Evolutionary conservation across 2,329 filamentous ascomycete species (phyloP).

Genomic region (Aspergillus pseudonomiae): DNA sequence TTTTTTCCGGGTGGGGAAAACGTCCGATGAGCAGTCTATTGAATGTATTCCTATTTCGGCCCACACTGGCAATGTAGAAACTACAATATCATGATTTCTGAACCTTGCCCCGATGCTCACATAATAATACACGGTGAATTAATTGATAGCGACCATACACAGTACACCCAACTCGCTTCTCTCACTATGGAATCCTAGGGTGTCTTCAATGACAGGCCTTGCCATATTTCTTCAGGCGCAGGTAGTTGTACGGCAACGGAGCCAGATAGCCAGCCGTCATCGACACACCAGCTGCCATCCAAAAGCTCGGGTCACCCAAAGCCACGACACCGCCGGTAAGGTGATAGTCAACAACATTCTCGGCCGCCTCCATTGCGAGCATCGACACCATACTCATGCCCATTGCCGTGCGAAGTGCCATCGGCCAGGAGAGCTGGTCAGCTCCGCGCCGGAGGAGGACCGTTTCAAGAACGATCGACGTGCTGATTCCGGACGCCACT

Average conservation of each 20-base stretch:
- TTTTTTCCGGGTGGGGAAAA: no score
- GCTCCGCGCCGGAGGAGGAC: slow-evolving; percentile 53
- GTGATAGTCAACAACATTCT: slow-evolving; percentile 60
- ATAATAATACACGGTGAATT: neutral
- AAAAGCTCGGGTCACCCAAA: slow-evolving; percentile 54
- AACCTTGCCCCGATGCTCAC: accelerated
- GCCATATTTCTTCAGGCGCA: slow-evolving; percentile 53
- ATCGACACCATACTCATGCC: slow-evolving; percentile 64
- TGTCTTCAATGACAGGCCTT: slow-evolving; percentile 35
- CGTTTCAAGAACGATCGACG: slow-evolving; percentile 58
- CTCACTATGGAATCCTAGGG: accelerated
- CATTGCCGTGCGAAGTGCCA: slow-evolving; percentile 55
- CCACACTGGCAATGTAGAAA: no score
- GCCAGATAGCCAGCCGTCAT: slow-evolving; percentile 41
- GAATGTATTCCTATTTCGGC: no score
- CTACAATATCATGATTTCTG: no score
- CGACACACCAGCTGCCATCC: slow-evolving; percentile 50
- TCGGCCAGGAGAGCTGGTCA: slow-evolving; percentile 52
- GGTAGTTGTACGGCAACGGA: slow-evolving; percentile 59
- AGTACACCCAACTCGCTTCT: neutral
- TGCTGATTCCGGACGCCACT: slow-evolving; percentile 59
- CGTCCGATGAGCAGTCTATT: no score
- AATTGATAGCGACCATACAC: neutral
- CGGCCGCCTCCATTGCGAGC: slow-evolving; percentile 60
- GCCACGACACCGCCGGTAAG: slow-evolving; percentile 56